Conservation (phyloP, 179 eudicot genomes). For the Silene noctiflora region DNA sequence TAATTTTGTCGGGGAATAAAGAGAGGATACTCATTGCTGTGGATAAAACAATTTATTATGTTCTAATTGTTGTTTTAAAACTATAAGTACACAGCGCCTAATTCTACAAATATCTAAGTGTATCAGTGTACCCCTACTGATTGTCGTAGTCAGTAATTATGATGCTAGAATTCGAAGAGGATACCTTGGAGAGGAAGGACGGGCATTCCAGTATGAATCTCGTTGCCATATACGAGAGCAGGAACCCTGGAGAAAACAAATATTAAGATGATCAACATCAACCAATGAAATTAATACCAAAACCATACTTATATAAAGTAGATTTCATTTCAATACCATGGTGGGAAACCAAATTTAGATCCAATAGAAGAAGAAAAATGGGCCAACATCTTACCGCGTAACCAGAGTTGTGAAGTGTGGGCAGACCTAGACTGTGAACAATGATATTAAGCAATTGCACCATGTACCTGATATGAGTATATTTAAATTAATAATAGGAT, state of each 20-base stretch:
- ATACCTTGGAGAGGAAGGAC: constrained; percentile 96
- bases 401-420: constrained; percentile 95
- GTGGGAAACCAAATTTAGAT: neutral
- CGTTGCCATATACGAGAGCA: constrained; percentile 98
- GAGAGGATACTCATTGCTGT: constrained; percentile 90
- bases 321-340: neutral
- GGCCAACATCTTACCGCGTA: constrained; percentile 72
- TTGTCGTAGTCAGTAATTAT: neutral
- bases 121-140: neutral
- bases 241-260: constrained; percentile 64
- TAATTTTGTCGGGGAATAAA: constrained; percentile 85
- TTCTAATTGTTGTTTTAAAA: neutral
- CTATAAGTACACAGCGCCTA: neutral
- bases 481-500: constrained; percentile 15
- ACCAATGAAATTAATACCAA: neutral
- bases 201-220: constrained; percentile 94
- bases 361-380: neutral
- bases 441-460: constrained; percentile 91
- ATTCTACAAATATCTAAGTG: neutral
- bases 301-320: neutral
- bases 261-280: constrained; percentile 13
- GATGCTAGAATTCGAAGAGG: constrained; percentile 2
- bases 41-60: constrained; percentile 19
- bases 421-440: constrained; percentile 71
- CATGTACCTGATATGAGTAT: constrained; percentile 69